Conservation (phyloP, 2,329 filamentous ascomycete genomes). For the Knoxdaviesia proteae region DNA sequence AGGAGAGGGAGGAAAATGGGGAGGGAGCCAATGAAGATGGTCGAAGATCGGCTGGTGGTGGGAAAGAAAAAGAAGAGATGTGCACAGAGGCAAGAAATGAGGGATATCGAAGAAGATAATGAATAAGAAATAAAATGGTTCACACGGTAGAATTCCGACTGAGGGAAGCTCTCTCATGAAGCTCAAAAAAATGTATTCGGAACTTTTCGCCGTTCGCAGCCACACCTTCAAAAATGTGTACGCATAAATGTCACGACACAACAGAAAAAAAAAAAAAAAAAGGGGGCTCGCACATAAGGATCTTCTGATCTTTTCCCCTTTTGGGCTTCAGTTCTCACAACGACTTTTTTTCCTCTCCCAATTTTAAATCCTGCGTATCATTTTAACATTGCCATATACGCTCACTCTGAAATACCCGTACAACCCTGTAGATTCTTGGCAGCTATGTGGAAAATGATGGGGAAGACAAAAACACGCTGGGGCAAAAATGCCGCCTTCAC, state of each 20-base stretch:
- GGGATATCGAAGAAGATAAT: neutral
- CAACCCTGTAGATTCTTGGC: no score
- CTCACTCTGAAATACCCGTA: no score
- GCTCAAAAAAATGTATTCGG: neutral
- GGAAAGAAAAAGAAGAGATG: neutral
- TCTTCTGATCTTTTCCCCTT: no score
- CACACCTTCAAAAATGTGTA: neutral
- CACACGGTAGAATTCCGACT: neutral
- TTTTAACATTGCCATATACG: no score
- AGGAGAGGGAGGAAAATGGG: neutral
- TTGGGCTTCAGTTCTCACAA: no score
- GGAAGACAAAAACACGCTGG: no score
- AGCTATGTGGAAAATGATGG: no score
- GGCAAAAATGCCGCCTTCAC: no score
- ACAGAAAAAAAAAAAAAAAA: neutral
- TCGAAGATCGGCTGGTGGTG: neutral
- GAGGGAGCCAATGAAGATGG: no score
- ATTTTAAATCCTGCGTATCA: no score
- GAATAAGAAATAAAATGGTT: neutral
- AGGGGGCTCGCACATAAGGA: neutral
- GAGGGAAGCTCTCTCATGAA: neutral
- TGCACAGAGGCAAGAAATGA: neutral
- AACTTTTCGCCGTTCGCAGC: neutral
- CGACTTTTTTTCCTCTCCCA: no score
- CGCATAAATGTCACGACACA: neutral